Percentiles rank a stretch among this genome's conserved stretches.
Evolutionary conservation across 2,329 filamentous ascomycete genomes (phyloP).

Genomic region (Dothiorella sarmentorum): DNA sequence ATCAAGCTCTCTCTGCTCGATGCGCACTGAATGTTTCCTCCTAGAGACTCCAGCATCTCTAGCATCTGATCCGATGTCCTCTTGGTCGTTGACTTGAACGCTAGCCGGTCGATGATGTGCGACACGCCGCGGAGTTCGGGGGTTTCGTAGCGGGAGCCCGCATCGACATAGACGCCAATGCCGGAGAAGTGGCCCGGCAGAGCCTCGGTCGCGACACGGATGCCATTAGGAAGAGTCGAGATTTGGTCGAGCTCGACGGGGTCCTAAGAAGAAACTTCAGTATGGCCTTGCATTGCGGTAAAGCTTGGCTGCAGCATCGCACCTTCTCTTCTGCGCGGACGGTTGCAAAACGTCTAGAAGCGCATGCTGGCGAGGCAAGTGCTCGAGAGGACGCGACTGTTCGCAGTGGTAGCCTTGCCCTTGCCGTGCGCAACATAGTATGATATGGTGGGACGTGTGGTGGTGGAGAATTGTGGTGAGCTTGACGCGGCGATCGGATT

Average conservation of each 20-base stretch:
- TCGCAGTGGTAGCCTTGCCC: slow-evolving; percentile 1
- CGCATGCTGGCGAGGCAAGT: background rate
- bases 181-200: slow-evolving; percentile 92
- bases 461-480: background rate
- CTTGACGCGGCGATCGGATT: slow-evolving; percentile 5
- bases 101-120: slow-evolving; percentile 92
- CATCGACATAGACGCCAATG: slow-evolving; percentile 93
- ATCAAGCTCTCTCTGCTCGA: slow-evolving; percentile 94
- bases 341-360: slow-evolving; percentile 28
- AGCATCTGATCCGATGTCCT: slow-evolving; percentile 80
- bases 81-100: slow-evolving; percentile 80
- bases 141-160: slow-evolving; percentile 91
- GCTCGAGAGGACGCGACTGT: no score
- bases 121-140: slow-evolving; percentile 80
- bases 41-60: slow-evolving; percentile 79
- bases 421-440: slow-evolving; percentile 13
- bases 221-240: slow-evolving; percentile 84
- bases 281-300: no score
- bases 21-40: slow-evolving; percentile 95
- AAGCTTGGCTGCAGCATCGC: no score
- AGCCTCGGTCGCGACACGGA: slow-evolving; percentile 92
- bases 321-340: slow-evolving; percentile 36
- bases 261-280: slow-evolving; percentile 53
- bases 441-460: background rate
- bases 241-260: slow-evolving; percentile 83